phyloP scores from a whole-genome alignment of 176 grass and related monocot species.

The Lolium perenne region DNA sequence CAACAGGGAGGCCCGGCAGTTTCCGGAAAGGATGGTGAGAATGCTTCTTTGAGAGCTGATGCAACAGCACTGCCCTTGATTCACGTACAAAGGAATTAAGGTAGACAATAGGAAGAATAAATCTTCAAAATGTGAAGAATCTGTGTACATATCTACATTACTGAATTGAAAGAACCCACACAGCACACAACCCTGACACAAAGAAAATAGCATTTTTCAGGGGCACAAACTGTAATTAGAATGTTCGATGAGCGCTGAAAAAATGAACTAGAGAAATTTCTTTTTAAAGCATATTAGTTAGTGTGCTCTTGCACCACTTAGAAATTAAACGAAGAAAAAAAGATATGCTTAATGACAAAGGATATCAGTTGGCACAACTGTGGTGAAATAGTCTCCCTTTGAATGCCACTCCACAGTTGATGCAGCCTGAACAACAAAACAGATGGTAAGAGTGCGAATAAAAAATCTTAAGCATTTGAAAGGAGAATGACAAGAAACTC shows the following conservation, averaged over 20 bases:
- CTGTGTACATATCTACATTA: conserved; percentile 21
- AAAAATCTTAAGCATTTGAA: not conserved
- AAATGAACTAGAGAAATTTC: not conserved
- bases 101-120: conserved; percentile 29
- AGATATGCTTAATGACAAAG: conserved; percentile 46
- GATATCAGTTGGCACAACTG: conserved; percentile 98
- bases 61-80: conserved; percentile 82
- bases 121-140: not conserved
- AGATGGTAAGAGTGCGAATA: conserved; percentile 35
- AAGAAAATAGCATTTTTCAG: not conserved
- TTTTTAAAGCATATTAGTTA: not conserved
- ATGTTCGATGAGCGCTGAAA: not conserved
- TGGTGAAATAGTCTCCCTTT: conserved; percentile 98
- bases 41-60: conserved; percentile 92
- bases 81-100: conserved; percentile 85
- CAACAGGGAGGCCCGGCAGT: conserved; percentile 86
- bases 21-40: conserved; percentile 83
- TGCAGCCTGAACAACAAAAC: conserved; percentile 69
- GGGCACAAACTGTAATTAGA: not conserved
- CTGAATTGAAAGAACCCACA: not conserved
- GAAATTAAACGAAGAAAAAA: conserved; percentile 25
- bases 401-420: conserved; percentile 93
- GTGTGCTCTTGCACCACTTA: conserved; percentile 22
- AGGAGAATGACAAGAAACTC: not conserved
- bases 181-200: not conserved